A percentile compares a stretch with the other conserved stretches of the same genome.
These are phyloP conservation scores for Neospermospora avenae DNA, from an alignment of 2,329 filamentous ascomycete genomes.

Conservation along the genomic window DNA sequence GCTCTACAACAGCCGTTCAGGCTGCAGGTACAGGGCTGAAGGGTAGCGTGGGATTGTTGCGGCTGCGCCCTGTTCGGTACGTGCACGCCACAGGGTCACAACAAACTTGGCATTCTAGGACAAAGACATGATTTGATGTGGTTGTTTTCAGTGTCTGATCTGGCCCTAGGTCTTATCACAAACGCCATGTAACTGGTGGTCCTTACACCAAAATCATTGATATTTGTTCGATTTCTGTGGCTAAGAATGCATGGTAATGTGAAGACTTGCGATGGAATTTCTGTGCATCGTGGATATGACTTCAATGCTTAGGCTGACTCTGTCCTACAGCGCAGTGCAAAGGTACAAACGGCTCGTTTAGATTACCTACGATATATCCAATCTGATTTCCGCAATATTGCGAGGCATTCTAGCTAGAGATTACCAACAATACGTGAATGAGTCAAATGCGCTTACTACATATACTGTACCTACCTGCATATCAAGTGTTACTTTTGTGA, in stretches of 20 bases:
- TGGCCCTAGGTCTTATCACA: too few relatives aligned
- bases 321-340: too few relatives aligned
- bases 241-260: too few relatives aligned
- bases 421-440: not conserved
- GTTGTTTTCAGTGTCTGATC: too few relatives aligned
- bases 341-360: not conserved
- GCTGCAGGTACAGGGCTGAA: not conserved
- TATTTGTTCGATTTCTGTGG: too few relatives aligned
- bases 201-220: too few relatives aligned
- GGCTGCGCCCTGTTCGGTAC: too few relatives aligned
- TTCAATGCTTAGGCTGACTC: not conserved
- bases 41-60: not conserved
- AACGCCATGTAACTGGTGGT: too few relatives aligned
- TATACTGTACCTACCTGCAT: not conserved
- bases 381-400: not conserved
- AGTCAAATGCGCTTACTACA: not conserved
- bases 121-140: too few relatives aligned
- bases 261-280: not conserved
- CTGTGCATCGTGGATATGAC: not conserved
- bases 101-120: too few relatives aligned
- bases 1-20: not conserved
- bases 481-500: not conserved
- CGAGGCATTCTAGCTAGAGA: not conserved
- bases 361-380: not conserved
- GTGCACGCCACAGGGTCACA: too few relatives aligned